These are phyloP conservation scores for Neurospora pannonica DNA, from an alignment of 495 filamentous ascomycete genomes.

Conservation along the genomic window DNA sequence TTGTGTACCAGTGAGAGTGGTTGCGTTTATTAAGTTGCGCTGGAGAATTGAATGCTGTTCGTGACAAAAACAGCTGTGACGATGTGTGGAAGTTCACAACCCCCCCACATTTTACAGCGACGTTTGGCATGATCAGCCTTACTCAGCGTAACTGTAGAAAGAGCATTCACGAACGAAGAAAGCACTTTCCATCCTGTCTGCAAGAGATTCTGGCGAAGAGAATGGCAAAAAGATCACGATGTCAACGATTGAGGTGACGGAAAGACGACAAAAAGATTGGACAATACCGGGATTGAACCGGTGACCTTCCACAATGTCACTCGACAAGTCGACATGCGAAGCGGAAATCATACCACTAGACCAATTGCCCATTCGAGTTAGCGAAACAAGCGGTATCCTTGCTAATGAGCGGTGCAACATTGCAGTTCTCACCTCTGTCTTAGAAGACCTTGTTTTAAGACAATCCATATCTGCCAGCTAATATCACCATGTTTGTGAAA, in stretches of 20 bases:
- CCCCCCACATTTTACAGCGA: neutral
- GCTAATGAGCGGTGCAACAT: neutral
- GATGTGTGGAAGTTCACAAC: neutral
- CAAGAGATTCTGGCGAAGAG: neutral
- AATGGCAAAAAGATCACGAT: neutral
- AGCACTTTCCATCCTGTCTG: neutral
- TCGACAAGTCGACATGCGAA: constrained; percentile 2
- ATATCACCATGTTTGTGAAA: neutral
- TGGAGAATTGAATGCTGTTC: neutral
- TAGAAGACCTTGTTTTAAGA: neutral
- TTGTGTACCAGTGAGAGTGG: neutral
- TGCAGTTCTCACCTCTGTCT: neutral
- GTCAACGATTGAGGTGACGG: neutral
- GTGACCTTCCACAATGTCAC: constrained; percentile 12
- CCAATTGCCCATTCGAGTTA: constrained; percentile 2
- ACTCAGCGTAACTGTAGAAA: neutral
- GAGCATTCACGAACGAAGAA: neutral
- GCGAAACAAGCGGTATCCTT: neutral
- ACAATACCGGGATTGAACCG: constrained; percentile 9
- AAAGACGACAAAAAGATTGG: neutral
- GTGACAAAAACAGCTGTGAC: neutral
- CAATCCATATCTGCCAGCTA: neutral
- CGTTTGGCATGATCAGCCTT: neutral
- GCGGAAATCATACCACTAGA: constrained; percentile 18
- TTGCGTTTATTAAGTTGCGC: neutral